Evolutionary conservation across 2,329 filamentous ascomycete species (phyloP).

Genomic region (Botrytis aclada): DNA sequence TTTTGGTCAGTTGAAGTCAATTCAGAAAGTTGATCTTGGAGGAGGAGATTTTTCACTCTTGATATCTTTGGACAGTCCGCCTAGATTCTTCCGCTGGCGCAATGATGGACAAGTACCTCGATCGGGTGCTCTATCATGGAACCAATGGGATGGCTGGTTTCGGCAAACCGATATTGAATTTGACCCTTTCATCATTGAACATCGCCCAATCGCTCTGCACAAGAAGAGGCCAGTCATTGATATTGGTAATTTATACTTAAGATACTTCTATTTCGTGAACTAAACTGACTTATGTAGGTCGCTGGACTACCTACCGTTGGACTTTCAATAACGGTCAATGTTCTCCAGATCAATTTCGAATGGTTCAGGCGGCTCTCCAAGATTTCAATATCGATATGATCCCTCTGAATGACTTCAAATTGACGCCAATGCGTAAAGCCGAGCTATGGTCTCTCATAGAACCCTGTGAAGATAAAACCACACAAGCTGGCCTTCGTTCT

Average conservation of each 20-base stretch:
- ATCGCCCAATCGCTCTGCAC: constrained; percentile 45
- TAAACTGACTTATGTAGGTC: constrained; percentile 41
- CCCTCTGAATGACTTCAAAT: constrained; percentile 43
- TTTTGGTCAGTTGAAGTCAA: constrained; percentile 44
- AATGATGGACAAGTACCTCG: constrained; percentile 41
- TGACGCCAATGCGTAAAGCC: constrained; percentile 38
- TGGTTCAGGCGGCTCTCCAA: constrained; percentile 44
- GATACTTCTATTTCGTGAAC: background rate
- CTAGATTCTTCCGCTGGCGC: constrained; percentile 38
- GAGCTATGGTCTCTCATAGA: constrained; percentile 46
- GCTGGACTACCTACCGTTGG: constrained; percentile 61
- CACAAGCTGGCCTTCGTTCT: constrained; percentile 26
- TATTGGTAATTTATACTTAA: constrained; percentile 42
- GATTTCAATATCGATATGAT: constrained; percentile 69
- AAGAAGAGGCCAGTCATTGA: constrained; percentile 54
- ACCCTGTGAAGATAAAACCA: constrained; percentile 20
- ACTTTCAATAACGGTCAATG: constrained; percentile 42
- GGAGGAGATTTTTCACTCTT: constrained; percentile 42
- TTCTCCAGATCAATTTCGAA: constrained; percentile 23
- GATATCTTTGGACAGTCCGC: constrained; percentile 49
- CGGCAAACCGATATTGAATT: constrained; percentile 62
- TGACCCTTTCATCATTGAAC: constrained; percentile 39
- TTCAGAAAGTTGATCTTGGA: constrained; percentile 41
- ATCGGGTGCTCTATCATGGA: constrained; percentile 48
- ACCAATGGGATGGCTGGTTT: constrained; percentile 55